Evolutionary conservation across 2,329 filamentous ascomycete species (phyloP).

Genomic region (Colletotrichum lupini): DNA sequence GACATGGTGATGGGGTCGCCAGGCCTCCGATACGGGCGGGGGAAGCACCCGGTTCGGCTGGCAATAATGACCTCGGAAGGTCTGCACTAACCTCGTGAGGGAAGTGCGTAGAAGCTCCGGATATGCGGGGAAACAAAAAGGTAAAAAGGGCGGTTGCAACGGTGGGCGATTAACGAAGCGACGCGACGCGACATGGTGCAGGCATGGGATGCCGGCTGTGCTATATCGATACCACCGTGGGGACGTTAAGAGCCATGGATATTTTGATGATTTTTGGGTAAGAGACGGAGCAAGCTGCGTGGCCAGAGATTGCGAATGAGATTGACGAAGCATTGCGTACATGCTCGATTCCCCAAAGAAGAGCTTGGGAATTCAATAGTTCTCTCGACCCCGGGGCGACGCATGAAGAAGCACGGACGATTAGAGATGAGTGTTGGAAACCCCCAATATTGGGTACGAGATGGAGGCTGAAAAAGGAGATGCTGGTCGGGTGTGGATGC

Average conservation of each 20-base stretch:
- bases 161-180: conserved; percentile 30
- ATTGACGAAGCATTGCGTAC: conserved; percentile 28
- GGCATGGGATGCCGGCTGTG: conserved; percentile 12
- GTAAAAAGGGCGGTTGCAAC: conserved; percentile 12
- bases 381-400: neutral
- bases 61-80: neutral
- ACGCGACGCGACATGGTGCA: conserved; percentile 24
- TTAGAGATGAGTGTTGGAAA: conserved; percentile 35
- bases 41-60: conserved; percentile 11
- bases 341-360: conserved; percentile 10
- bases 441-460: conserved; percentile 27
- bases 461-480: conserved; percentile 32
- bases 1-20: neutral
- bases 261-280: conserved; percentile 9
- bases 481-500: conserved; percentile 21
- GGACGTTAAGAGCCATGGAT: conserved; percentile 5
- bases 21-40: neutral
- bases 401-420: conserved; percentile 36
- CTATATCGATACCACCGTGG: conserved; percentile 13
- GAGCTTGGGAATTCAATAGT: conserved; percentile 8
- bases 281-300: conserved; percentile 3
- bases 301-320: conserved; percentile 26
- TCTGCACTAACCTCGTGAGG: neutral
- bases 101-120: neutral
- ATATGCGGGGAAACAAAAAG: conserved; percentile 24